Conservation (phyloP, 257 asterid species). For the Orobanche coerulescens region DNA sequence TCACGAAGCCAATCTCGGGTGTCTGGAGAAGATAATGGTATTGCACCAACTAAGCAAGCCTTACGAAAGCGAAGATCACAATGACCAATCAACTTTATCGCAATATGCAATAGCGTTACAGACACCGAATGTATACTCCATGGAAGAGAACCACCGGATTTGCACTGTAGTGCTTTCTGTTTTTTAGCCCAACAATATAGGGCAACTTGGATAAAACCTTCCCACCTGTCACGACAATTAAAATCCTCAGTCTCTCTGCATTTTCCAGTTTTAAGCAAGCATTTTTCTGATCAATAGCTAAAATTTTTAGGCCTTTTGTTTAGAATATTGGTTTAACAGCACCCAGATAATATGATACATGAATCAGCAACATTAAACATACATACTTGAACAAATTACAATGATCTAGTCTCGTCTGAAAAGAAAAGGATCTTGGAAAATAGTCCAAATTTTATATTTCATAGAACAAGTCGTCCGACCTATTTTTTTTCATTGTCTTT, state of each 20-base stretch:
- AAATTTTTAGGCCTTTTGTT: background rate
- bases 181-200: slow-evolving; percentile 46
- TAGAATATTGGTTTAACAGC: no score
- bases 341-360: no score
- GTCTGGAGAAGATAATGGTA: slow-evolving; percentile 25
- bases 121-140: slow-evolving; percentile 23
- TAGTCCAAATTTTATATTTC: no score
- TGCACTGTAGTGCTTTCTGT: slow-evolving; percentile 22
- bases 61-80: slow-evolving; percentile 49
- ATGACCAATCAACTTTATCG: slow-evolving; percentile 50
- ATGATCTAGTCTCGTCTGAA: no score
- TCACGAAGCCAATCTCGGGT: slow-evolving; percentile 30
- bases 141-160: slow-evolving; percentile 22
- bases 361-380: no score
- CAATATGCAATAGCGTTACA: slow-evolving; percentile 44
- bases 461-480: no score
- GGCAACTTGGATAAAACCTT: slow-evolving; percentile 68
- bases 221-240: slow-evolving; percentile 58
- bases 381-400: no score
- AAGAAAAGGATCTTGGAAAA: no score
- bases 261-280: no score
- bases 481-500: no score
- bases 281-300: no score
- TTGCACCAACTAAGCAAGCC: slow-evolving; percentile 73
- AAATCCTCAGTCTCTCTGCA: background rate